Base-by-base conservation (phyloP, 768 basidiomycete species). In the Chlorophyllum brunneum region DNA sequence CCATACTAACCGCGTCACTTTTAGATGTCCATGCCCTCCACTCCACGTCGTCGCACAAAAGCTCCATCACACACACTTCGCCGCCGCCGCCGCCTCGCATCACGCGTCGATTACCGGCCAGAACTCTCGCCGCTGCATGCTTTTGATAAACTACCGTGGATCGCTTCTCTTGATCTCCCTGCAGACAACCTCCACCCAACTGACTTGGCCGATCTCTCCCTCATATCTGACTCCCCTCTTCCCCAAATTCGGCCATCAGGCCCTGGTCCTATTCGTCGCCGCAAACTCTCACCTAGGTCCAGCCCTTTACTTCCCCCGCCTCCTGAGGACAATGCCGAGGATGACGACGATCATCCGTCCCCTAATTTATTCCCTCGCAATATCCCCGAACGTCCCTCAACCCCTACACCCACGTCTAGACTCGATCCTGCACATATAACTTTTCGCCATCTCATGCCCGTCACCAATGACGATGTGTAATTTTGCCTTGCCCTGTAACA, bases 91-190 rank as follows among this genome's bases (percentile, higher is more conserved):
- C 67, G 69, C 53, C 54, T 59, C 40, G 54, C 59, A 44, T 58
- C 64, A 44, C 68, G 65, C 61, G 58, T 60, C 47, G 56, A 61
- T 13, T 58, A 45, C 36, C 61, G 55, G 54, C 44, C 42, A 37
- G 51, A 52, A 52, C 69, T 73, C 36, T 58, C 70, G 33, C 64
- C 69, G 16, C 43, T 58, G 27, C 72, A 73, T 39, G 50, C 63
- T 3, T 85, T 87, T 62, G 85, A 87, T 68, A 70, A 74, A 23
- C 75, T 88, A 8, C 82, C 85, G 3, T 88, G 85, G 85, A 82
- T 85, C 47, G 72, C 82, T 22, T 72, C 78, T 6, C 68, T 86
- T 44, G 80, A 86, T 46, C 54, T 67, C 46, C 55, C 77, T 5
- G 70, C 76, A 11, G 71, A 77, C 47, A 58, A 60, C 52, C 50